Evolutionary conservation across 2,329 filamentous ascomycete species (phyloP).

Genomic region (Ilyonectria destructans): DNA sequence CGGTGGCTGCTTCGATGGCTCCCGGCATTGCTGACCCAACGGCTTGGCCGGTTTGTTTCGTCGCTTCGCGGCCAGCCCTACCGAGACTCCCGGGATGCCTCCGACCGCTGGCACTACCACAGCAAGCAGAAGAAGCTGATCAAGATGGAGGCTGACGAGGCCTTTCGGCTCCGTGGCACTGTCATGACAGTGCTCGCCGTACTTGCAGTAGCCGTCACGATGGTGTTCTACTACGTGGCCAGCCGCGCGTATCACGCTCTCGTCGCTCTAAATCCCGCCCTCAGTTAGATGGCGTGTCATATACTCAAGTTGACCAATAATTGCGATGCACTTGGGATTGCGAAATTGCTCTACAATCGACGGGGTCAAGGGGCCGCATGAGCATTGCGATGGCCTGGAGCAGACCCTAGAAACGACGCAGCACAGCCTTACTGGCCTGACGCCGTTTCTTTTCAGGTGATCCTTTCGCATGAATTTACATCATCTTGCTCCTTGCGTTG

Average conservation of each 20-base stretch:
- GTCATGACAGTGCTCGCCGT: constrained; percentile 68
- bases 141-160: constrained; percentile 74
- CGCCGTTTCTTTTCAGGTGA: not conserved
- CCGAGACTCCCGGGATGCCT: constrained; percentile 45
- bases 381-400: constrained; percentile 11
- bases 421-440: constrained; percentile 6
- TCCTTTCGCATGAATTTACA: not conserved
- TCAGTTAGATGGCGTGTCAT: constrained; percentile 24
- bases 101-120: constrained; percentile 64
- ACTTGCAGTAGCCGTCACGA: constrained; percentile 29
- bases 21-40: constrained; percentile 37
- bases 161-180: constrained; percentile 71
- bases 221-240: constrained; percentile 36
- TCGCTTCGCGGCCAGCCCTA: constrained; percentile 61
- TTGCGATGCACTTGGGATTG: constrained; percentile 20
- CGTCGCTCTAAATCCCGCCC: not conserved
- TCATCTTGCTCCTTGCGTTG: constrained; percentile 9
- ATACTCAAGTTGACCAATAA: constrained; percentile 16
- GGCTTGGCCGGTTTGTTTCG: constrained; percentile 57
- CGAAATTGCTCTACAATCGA: not conserved
- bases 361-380: not conserved
- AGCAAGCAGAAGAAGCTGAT: constrained; percentile 74
- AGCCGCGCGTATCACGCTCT: constrained; percentile 35
- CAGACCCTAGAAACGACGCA: constrained; percentile 5
- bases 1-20: constrained; percentile 20